Percentiles rank a stretch among this genome's conserved stretches.
Evolutionary conservation across 108 stramenopile genomes (phyloP).

Genomic region (Skeletonema costatum): DNA sequence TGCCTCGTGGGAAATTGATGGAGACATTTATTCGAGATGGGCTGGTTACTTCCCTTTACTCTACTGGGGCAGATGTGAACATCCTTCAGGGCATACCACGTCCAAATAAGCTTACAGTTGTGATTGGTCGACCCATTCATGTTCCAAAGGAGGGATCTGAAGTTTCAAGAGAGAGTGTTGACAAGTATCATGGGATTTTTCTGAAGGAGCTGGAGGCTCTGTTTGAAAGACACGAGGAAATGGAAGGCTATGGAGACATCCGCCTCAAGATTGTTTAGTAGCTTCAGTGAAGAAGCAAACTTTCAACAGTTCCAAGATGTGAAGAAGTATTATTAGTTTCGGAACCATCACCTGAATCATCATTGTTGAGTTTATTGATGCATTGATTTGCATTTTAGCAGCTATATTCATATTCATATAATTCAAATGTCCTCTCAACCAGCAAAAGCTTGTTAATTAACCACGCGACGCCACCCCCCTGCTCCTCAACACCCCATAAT

Average conservation of each 20-base stretch:
- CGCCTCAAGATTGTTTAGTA: conserved; percentile 50
- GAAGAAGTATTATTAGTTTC: background rate
- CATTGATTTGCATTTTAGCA: too few relatives aligned
- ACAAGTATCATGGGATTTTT: conserved; percentile 53
- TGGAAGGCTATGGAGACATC: conserved; percentile 51
- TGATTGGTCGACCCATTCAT: conserved; percentile 39
- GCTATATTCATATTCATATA: too few relatives aligned
- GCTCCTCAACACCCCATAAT: background rate
- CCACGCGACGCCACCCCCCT: too few relatives aligned
- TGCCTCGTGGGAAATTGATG: conserved; percentile 39
- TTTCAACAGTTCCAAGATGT: background rate
- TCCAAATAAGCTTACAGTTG: conserved; percentile 46
- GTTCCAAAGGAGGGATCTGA: conserved; percentile 34
- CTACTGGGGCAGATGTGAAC: conserved; percentile 47
- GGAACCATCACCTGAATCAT: background rate
- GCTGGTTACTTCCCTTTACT: conserved; percentile 50
- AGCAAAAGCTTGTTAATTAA: too few relatives aligned
- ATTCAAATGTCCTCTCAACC: too few relatives aligned
- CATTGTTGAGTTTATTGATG: background rate
- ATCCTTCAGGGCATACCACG: conserved; percentile 53
- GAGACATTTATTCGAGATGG: conserved; percentile 36
- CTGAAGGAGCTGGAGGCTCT: conserved; percentile 45
- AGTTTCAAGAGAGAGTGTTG: conserved; percentile 33
- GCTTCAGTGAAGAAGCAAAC: too few relatives aligned
- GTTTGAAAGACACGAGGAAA: conserved; percentile 57